Conservation (phyloP, 1,284 basidiomycete genomes). For the Boletellus deceptivus region DNA sequence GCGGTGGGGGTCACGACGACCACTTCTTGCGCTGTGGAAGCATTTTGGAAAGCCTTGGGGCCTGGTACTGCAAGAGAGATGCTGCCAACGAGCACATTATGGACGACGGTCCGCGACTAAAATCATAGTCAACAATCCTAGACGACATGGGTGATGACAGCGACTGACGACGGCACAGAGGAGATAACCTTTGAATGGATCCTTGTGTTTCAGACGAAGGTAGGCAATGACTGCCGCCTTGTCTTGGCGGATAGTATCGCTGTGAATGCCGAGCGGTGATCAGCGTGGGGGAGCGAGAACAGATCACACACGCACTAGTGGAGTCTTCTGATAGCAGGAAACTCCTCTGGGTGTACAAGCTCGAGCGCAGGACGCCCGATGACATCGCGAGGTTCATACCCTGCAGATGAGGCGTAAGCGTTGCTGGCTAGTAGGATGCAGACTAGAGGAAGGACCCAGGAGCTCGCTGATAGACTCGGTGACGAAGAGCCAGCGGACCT, state of each 20-base stretch:
- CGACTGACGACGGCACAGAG: conserved; percentile 65
- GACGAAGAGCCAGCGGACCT: conserved; percentile 71
- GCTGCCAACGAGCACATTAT: conserved; percentile 70
- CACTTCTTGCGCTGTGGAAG: conserved; percentile 75
- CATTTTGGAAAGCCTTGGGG: conserved; percentile 70
- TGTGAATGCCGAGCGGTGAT: conserved; percentile 25
- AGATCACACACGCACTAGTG: conserved; percentile 52
- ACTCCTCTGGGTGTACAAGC: conserved; percentile 75
- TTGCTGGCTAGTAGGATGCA: not conserved
- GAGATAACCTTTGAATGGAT: conserved; percentile 68
- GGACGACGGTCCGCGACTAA: conserved; percentile 60
- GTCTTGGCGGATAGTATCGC: conserved; percentile 70
- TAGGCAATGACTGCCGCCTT: conserved; percentile 75
- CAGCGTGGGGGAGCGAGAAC: not conserved
- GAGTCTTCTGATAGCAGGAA: conserved; percentile 54
- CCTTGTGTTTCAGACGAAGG: conserved; percentile 70
- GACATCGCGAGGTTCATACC: conserved; percentile 68
- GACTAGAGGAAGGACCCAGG: conserved; percentile 46
- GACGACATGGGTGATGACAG: conserved; percentile 3
- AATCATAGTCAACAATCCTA: conserved; percentile 8
- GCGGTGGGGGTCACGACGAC: conserved; percentile 66
- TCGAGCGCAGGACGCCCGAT: conserved; percentile 63
- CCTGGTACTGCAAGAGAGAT: conserved; percentile 71
- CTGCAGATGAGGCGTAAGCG: conserved; percentile 34
- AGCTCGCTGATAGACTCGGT: conserved; percentile 70